Evolutionary conservation across 371 early-diverging fungal genomes (phyloP).

Genomic region (Mucor ambiguus): DNA sequence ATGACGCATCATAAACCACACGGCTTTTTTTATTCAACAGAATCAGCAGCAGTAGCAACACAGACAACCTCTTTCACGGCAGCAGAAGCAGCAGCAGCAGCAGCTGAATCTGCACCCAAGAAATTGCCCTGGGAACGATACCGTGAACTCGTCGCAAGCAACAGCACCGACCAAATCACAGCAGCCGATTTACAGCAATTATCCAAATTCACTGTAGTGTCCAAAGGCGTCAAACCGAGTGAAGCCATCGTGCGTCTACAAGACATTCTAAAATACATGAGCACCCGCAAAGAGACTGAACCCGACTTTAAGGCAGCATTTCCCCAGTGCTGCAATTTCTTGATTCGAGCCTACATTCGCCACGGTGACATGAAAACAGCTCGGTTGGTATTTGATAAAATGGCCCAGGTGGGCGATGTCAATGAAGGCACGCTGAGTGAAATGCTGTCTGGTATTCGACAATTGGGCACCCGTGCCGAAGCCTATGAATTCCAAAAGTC

Average conservation of each 20-base stretch:
- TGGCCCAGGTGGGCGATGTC: slow-evolving; percentile 12
- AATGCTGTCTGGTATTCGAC: slow-evolving; percentile 30
- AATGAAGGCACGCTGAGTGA: slow-evolving; percentile 26
- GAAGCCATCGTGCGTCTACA: slow-evolving; percentile 23
- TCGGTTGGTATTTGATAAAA: slow-evolving; percentile 32
- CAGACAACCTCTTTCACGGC: background rate
- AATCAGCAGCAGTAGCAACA: background rate
- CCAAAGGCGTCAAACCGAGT: background rate
- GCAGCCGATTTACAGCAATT: slow-evolving; percentile 1
- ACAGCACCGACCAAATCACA: background rate
- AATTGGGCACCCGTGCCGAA: slow-evolving; percentile 19
- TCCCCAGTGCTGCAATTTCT: slow-evolving; percentile 37
- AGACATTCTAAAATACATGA: slow-evolving; percentile 22
- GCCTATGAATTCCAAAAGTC: slow-evolving; percentile 18
- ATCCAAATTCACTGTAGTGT: background rate
- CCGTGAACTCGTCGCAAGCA: background rate
- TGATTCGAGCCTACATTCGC: slow-evolving; percentile 33
- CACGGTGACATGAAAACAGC: slow-evolving; percentile 33
- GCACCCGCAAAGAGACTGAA: background rate
- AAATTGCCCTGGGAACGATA: background rate
- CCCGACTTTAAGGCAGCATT: slow-evolving; percentile 10
- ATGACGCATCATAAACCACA: background rate
- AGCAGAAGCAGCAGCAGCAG: background rate
- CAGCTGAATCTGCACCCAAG: background rate
- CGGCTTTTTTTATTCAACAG: background rate